These are phyloP conservation scores for Biscogniauxia marginata DNA, from an alignment of 2,329 filamentous ascomycete species.

Conservation along the genomic window DNA sequence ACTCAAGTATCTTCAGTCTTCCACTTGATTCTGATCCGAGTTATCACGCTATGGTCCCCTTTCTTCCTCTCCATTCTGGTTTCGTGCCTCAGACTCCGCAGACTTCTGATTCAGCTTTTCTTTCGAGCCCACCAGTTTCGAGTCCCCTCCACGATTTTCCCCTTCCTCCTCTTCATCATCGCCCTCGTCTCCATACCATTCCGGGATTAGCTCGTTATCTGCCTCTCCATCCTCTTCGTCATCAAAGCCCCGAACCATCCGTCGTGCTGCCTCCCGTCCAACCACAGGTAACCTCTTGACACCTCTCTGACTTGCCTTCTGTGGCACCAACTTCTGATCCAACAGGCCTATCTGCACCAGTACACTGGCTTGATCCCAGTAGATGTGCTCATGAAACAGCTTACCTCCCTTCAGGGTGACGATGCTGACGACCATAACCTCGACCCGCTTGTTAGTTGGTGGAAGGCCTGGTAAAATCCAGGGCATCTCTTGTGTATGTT, in stretches of 20 bases:
- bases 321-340: constrained; percentile 38
- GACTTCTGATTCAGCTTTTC: neutral
- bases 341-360: constrained; percentile 61
- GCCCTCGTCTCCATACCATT: constrained; percentile 35
- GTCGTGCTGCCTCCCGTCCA: constrained; percentile 38
- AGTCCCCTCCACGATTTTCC: neutral
- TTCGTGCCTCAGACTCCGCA: neutral
- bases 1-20: neutral
- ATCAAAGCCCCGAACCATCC: constrained; percentile 35
- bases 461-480: constrained; percentile 62
- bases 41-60: neutral
- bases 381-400: constrained; percentile 65
- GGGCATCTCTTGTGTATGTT: constrained; percentile 55
- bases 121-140: neutral
- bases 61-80: neutral
- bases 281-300: constrained; percentile 40
- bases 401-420: constrained; percentile 64
- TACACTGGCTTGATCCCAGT: constrained; percentile 66
- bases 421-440: constrained; percentile 60
- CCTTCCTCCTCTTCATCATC: constrained; percentile 16
- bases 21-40: neutral
- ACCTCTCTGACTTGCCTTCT: constrained; percentile 34
- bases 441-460: constrained; percentile 51
- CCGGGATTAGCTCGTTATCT: constrained; percentile 41
- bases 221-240: constrained; percentile 42